These are phyloP conservation scores for Atkinsonella hypoxylon DNA, from an alignment of 2,329 filamentous ascomycete species.

Conservation along the genomic window DNA sequence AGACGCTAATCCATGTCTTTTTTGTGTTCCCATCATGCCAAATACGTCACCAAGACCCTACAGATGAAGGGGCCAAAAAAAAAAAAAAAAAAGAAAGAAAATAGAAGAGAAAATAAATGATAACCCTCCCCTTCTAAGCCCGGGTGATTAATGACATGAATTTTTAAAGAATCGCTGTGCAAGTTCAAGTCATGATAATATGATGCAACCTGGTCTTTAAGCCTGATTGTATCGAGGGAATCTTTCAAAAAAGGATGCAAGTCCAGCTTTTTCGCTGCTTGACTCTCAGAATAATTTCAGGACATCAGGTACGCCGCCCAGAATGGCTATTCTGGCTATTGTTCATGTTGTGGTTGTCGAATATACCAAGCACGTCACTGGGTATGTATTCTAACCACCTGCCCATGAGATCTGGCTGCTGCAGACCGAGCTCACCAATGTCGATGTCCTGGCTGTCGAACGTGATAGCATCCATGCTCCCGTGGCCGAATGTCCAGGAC, in stretches of 20 bases:
- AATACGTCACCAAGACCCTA: background rate
- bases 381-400: conserved; percentile 64
- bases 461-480: conserved; percentile 43
- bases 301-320: background rate
- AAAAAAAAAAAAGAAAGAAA: background rate
- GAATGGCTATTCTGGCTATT: conserved; percentile 9
- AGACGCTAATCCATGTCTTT: background rate
- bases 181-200: background rate
- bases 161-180: background rate
- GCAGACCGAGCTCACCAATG: conserved; percentile 50
- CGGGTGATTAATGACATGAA: too few relatives aligned
- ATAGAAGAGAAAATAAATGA: background rate
- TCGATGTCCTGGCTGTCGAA: conserved; percentile 71
- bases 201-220: background rate
- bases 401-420: conserved; percentile 53
- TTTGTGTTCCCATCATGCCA: background rate
- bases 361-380: conserved; percentile 49
- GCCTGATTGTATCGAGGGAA: background rate
- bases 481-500: conserved; percentile 19
- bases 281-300: too few relatives aligned
- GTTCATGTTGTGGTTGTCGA: conserved; percentile 26
- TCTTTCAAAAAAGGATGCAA: background rate
- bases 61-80: background rate
- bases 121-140: too few relatives aligned
- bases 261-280: background rate